Conservation (phyloP, 2,329 filamentous ascomycete species). For the Delphinella strobiligena region DNA sequence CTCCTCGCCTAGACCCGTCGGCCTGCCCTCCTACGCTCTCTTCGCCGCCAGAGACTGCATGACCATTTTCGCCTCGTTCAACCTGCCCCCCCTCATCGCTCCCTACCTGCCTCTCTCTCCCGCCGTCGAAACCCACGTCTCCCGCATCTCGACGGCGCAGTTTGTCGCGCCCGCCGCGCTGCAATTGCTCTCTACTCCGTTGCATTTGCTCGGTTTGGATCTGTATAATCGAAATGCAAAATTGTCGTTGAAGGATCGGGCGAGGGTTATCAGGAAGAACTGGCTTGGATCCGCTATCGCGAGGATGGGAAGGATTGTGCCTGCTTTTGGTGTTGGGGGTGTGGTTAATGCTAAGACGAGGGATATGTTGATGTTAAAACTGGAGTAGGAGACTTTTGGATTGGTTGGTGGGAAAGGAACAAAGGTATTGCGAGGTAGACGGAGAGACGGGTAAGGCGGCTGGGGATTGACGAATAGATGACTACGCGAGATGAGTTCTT, state of each 20-base stretch:
- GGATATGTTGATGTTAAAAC: slow-evolving; percentile 50
- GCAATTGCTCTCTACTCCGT: slow-evolving; percentile 68
- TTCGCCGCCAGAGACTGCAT: slow-evolving; percentile 76
- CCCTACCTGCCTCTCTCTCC: slow-evolving; percentile 44
- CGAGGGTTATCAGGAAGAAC: slow-evolving; percentile 55
- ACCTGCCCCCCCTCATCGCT: slow-evolving; percentile 68
- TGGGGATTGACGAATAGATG: too few species aligned
- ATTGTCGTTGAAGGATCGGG: slow-evolving; percentile 47
- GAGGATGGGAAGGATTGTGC: slow-evolving; percentile 72
- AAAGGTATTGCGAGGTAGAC: too few species aligned
- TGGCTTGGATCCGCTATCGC: slow-evolving; percentile 65
- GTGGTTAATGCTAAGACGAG: slow-evolving; percentile 71
- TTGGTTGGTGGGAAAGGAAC: too few species aligned
- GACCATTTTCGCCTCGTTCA: slow-evolving; percentile 88
- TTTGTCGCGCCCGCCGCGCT: slow-evolving; percentile 68
- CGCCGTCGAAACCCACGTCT: slow-evolving; percentile 41
- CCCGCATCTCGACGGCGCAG: slow-evolving; percentile 48
- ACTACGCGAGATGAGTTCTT: too few species aligned
- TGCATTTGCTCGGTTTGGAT: slow-evolving; percentile 77
- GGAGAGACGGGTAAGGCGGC: too few species aligned
- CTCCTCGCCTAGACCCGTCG: slow-evolving; percentile 42
- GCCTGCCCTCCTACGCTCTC: slow-evolving; percentile 58
- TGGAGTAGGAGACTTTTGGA: too few species aligned
- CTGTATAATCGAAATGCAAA: slow-evolving; percentile 59
- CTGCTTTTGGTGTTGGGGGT: slow-evolving; percentile 78